Percentiles rank a stretch among this genome's conserved stretches.
phyloP scores from a whole-genome alignment of 306 rosid species.

The Abrus precatorius region DNA sequence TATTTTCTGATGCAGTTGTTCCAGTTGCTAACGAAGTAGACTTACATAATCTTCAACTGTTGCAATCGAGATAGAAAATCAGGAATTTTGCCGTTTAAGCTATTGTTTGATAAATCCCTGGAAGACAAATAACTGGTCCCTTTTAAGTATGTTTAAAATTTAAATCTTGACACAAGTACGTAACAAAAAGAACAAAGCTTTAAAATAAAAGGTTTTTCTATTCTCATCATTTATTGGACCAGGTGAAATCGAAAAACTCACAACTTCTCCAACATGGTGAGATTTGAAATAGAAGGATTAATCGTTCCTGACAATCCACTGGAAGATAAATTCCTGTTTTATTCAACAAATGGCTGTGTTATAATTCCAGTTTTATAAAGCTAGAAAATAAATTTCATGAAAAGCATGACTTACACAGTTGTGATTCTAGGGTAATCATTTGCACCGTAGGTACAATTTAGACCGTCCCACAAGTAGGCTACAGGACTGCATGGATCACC shows the following conservation, averaged over 20 bases:
- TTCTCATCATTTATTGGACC: not conserved
- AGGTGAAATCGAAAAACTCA: slow-evolving; percentile 30
- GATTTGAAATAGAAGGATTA: slow-evolving; percentile 44
- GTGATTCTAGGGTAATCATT: slow-evolving; percentile 46
- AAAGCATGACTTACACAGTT: slow-evolving; percentile 50
- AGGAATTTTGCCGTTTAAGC: slow-evolving; percentile 47
- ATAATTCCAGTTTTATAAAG: not conserved
- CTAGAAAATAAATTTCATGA: not conserved
- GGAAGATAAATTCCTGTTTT: slow-evolving; percentile 57
- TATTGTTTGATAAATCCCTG: slow-evolving; percentile 66
- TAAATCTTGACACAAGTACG: not conserved
- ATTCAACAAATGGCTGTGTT: not conserved
- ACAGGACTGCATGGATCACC: slow-evolving; percentile 68
- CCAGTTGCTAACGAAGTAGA: not conserved
- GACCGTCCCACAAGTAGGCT: slow-evolving; percentile 57
- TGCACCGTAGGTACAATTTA: slow-evolving; percentile 46
- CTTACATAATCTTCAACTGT: slow-evolving; percentile 51
- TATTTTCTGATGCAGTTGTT: not conserved
- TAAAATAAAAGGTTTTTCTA: not conserved
- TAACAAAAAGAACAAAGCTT: not conserved
- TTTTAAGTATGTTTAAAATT: not conserved
- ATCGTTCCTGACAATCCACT: slow-evolving; percentile 57
- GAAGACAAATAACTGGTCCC: not conserved
- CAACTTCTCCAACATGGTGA: slow-evolving; percentile 57
- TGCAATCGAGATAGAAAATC: slow-evolving; percentile 43